Evolutionary conservation across 2,329 filamentous ascomycete species (phyloP).

Genomic region (Fusarium irregulare): DNA sequence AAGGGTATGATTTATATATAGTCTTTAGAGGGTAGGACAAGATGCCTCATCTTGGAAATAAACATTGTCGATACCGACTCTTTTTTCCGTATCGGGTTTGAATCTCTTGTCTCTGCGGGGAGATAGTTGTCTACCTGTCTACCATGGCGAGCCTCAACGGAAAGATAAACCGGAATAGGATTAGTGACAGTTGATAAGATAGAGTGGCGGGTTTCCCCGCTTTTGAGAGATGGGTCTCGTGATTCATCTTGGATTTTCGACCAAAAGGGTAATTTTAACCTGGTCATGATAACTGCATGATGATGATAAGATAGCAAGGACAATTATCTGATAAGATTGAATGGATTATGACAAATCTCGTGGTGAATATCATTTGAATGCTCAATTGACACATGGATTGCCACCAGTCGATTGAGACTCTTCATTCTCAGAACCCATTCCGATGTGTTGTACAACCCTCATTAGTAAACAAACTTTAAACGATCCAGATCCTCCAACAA

Average conservation of each 20-base stretch:
- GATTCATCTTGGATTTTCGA: conserved; percentile 7
- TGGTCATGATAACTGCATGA: background rate
- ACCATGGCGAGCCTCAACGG: conserved; percentile 31
- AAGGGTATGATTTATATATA: conserved; percentile 35
- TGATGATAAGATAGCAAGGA: background rate
- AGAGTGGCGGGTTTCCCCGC: conserved; percentile 3
- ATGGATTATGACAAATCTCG: background rate
- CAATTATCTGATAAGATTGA: background rate
- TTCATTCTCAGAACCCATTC: background rate
- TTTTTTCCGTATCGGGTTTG: conserved; percentile 38
- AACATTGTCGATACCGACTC: conserved; percentile 30
- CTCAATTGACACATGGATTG: too few species aligned
- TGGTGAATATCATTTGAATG: too few species aligned
- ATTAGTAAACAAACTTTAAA: background rate
- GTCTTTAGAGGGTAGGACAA: background rate
- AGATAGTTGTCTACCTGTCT: background rate
- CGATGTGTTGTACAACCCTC: too few species aligned
- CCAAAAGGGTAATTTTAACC: conserved; percentile 28
- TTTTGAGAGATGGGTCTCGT: background rate
- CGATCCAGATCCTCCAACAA: background rate
- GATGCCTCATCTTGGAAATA: conserved; percentile 16
- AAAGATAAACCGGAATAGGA: conserved; percentile 36
- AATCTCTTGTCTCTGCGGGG: conserved; percentile 3
- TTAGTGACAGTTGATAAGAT: conserved; percentile 22
- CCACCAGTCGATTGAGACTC: background rate